These are phyloP conservation scores for Fusarium fracticaudum DNA, from an alignment of 2,329 filamentous ascomycete species.

Conservation along the genomic window DNA sequence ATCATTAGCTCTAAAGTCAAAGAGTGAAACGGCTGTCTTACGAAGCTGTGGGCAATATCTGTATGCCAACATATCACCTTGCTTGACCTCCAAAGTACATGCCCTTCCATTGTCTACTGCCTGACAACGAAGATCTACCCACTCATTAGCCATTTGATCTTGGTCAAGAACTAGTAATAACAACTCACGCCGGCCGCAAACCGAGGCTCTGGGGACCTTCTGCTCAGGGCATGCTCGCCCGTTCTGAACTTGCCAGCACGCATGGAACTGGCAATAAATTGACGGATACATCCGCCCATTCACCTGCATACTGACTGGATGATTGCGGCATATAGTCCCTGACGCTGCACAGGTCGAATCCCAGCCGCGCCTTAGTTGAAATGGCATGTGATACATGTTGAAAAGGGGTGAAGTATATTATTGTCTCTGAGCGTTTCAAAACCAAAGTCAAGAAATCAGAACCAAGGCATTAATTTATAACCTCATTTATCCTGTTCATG, in stretches of 20 bases:
- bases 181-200: constrained; percentile 41
- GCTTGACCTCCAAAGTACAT: constrained; percentile 36
- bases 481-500: not conserved
- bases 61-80: constrained; percentile 18
- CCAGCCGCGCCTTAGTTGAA: not conserved
- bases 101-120: constrained; percentile 38
- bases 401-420: not conserved
- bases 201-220: constrained; percentile 34
- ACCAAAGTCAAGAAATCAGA: not conserved
- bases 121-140: constrained; percentile 36
- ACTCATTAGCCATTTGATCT: constrained; percentile 2
- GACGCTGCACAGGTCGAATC: constrained; percentile 33
- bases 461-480: not conserved
- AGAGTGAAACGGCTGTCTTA: not conserved
- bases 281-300: constrained; percentile 28
- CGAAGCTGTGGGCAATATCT: constrained; percentile 43
- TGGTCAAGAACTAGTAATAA: not conserved
- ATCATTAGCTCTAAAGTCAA: not conserved
- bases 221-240: constrained; percentile 33
- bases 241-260: constrained; percentile 39
- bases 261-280: constrained; percentile 39
- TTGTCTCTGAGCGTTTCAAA: not conserved
- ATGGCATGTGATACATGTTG: constrained; percentile 5
- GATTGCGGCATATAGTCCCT: constrained; percentile 37
- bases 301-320: constrained; percentile 16